Base-by-base conservation (phyloP, 208 protist species). In the Acanthamoeba triangularis region DNA sequence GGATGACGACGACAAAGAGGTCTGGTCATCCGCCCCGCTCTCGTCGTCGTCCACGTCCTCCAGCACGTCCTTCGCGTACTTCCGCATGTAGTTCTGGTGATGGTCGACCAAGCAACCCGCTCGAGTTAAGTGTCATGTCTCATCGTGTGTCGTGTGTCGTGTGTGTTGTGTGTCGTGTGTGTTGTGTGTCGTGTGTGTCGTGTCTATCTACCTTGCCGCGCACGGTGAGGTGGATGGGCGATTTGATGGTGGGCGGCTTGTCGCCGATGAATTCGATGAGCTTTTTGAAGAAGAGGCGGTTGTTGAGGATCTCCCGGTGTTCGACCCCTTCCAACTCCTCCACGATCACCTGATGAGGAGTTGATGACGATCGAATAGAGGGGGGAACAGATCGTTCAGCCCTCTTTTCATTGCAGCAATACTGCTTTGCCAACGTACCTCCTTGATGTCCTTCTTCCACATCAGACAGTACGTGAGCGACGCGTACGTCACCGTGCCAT, bases 231-330 rank as follows among this genome's bases (percentile, higher is more conserved):
- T 67, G 61, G 8, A n/a, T 30, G 28, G 61, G 61, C 61, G 61
- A 67, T 13, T 8, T 30, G 61, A 67, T 67, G 61, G 61, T 30
- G 61, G 61, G 61, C 25, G 61, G 61, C 61, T 82, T 82, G 72
- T 52, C 72, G 18, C 37, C 72, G 41, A 82, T 82, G 72, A 52
- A 82, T 30, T 82, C 72, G 37, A 82, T 82, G 18, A 82, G 33
- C 41, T 82, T 82, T 47, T 65, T 54, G 80, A 54, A 88, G 44
- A 88, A 88, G 23, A 88, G 80, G 49, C 80, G 80, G 35, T 88
- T 88, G 80, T n/a, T 41, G 49, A 88, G 80, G 28, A 88, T 88
- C 80, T 88, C 80, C 28, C 80, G 6, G 49, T 88, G 80, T 41
- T 88, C 80, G 28, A 61, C 80, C 1, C 80, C 80, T 18, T 65